A percentile compares a stretch with the other conserved stretches of the same genome.
Evolutionary conservation across 2,329 filamentous ascomycete species (phyloP).

Genomic region (Atkinsonella hypoxylon): DNA sequence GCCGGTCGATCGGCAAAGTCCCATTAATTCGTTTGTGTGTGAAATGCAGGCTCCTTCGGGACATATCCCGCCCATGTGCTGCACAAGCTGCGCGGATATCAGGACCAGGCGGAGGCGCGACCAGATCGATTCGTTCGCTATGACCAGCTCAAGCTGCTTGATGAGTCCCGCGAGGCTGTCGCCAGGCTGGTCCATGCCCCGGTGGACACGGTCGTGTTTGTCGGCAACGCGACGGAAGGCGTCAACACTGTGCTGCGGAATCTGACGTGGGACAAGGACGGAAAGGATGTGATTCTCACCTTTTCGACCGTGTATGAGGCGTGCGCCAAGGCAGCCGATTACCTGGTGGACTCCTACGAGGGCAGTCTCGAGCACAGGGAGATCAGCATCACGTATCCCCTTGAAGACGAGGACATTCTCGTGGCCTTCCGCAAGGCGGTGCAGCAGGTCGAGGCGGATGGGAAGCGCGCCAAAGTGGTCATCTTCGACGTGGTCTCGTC

Average conservation of each 20-base stretch:
- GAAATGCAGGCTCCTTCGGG: slow-evolving; percentile 59
- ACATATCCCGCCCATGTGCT: slow-evolving; percentile 55
- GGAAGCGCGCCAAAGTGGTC: slow-evolving; percentile 54
- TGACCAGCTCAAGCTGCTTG: slow-evolving; percentile 48
- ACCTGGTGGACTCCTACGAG: slow-evolving; percentile 52
- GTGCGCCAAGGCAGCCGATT: slow-evolving; percentile 63
- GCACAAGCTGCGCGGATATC: slow-evolving; percentile 47
- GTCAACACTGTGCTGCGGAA: slow-evolving; percentile 73
- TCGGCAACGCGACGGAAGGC: slow-evolving; percentile 69
- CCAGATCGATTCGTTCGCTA: slow-evolving; percentile 72
- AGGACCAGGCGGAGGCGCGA: slow-evolving; percentile 51
- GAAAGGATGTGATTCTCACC: slow-evolving; percentile 66
- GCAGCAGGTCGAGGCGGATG: slow-evolving; percentile 33
- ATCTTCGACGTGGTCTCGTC: slow-evolving; percentile 70
- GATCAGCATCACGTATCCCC: slow-evolving; percentile 55
- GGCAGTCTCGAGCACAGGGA: slow-evolving; percentile 32
- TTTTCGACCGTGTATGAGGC: slow-evolving; percentile 71
- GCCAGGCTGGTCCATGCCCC: slow-evolving; percentile 56
- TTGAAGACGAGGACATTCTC: slow-evolving; percentile 56
- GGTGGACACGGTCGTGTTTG: slow-evolving; percentile 56
- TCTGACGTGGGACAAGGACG: slow-evolving; percentile 52
- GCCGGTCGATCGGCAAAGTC: no score
- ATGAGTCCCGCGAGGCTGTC: slow-evolving; percentile 55
- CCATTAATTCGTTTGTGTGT: neutral
- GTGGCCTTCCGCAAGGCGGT: slow-evolving; percentile 48